These are phyloP conservation scores for Naganishia vishniacii DNA, from an alignment of 768 basidiomycete genomes.

Conservation along the genomic window DNA sequence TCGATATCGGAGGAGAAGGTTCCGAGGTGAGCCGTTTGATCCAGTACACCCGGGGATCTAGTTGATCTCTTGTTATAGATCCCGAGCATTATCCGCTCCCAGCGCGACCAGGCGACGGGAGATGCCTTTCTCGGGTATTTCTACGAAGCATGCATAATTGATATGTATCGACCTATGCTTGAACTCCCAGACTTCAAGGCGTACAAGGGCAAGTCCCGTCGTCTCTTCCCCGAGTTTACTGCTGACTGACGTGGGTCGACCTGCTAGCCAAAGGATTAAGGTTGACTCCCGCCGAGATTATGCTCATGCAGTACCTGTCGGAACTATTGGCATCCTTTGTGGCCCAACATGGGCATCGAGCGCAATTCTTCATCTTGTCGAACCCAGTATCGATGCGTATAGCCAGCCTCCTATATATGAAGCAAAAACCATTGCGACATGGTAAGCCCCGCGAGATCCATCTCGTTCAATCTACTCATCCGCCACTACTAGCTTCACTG, in stretches of 20 bases:
- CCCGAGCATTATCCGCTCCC: conserved; percentile 32
- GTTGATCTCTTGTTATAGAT: conserved; percentile 17
- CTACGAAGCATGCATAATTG: conserved; percentile 70
- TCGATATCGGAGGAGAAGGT: conserved; percentile 59
- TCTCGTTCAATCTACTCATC: too few species aligned
- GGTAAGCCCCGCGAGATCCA: conserved; percentile 56
- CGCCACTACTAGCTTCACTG: conserved; percentile 63
- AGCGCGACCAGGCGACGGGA: conserved; percentile 67
- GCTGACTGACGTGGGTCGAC: not conserved
- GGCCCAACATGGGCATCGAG: conserved; percentile 82
- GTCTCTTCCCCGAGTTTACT: not conserved
- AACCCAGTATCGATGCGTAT: conserved; percentile 68
- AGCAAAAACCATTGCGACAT: conserved; percentile 87
- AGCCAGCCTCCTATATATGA: conserved; percentile 68
- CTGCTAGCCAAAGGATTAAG: conserved; percentile 28
- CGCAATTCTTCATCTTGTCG: conserved; percentile 82
- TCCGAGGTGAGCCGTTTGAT: conserved; percentile 35
- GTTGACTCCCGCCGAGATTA: conserved; percentile 63
- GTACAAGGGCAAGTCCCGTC: conserved; percentile 50
- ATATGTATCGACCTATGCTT: conserved; percentile 73
- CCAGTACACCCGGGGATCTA: not conserved
- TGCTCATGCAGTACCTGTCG: conserved; percentile 81
- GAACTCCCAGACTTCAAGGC: conserved; percentile 66
- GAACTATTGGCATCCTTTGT: conserved; percentile 86
- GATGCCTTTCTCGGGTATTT: conserved; percentile 91